Conservation (phyloP, 2,329 filamentous ascomycete genomes). For the Pezicula carpinea region DNA sequence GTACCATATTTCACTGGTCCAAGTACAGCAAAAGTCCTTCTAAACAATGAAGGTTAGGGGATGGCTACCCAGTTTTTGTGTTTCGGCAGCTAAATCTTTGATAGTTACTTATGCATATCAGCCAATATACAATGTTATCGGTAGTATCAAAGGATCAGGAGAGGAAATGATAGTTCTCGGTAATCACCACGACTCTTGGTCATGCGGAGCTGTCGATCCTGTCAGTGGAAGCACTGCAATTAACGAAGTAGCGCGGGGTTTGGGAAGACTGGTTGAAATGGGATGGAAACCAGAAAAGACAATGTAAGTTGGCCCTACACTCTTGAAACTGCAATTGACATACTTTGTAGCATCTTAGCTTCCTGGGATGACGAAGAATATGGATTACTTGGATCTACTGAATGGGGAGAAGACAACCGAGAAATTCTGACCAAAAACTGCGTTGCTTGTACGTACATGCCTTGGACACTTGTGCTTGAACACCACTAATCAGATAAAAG, state of each 20-base stretch:
- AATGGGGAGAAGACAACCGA: conserved; percentile 74
- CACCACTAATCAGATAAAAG: conserved; percentile 35
- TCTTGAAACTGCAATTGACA: neutral
- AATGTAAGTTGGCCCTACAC: conserved; percentile 38
- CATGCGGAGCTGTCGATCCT: conserved; percentile 74
- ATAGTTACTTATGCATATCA: conserved; percentile 71
- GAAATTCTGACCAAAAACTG: conserved; percentile 25
- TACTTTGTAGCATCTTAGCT: conserved; percentile 56
- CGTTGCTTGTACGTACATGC: conserved; percentile 66
- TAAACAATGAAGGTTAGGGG: conserved; percentile 40
- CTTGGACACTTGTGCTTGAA: conserved; percentile 37
- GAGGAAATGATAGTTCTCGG: conserved; percentile 82
- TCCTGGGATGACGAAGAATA: conserved; percentile 70
- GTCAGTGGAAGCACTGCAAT: conserved; percentile 73
- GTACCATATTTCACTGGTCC: conserved; percentile 11
- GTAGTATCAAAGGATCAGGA: conserved; percentile 76
- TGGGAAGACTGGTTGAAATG: conserved; percentile 60
- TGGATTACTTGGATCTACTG: conserved; percentile 70
- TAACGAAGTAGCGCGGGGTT: conserved; percentile 69
- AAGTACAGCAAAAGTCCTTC: conserved; percentile 22
- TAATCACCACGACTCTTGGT: conserved; percentile 84
- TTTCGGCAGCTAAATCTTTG: conserved; percentile 22
- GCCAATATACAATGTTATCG: conserved; percentile 83
- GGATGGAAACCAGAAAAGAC: conserved; percentile 81
- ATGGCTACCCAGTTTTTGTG: neutral